Conservation (phyloP, 2,329 filamentous ascomycete species). For the Diaporthe vaccinii region DNA sequence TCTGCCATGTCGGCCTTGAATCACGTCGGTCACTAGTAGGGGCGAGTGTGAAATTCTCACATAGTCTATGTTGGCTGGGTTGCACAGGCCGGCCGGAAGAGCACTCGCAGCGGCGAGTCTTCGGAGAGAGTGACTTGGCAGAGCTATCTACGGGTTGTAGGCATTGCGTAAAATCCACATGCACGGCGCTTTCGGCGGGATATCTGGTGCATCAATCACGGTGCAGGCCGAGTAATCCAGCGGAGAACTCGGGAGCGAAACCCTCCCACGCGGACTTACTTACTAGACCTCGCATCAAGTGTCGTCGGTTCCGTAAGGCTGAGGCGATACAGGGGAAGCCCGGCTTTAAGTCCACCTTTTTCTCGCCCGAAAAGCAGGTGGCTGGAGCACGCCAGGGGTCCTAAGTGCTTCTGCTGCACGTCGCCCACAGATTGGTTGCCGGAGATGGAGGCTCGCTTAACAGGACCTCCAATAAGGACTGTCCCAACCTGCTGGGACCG, state of each 20-base stretch:
- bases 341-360: constrained; percentile 8
- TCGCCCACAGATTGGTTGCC: constrained; percentile 9
- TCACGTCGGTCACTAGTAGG: background rate
- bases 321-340: constrained; percentile 31
- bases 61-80: background rate
- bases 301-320: constrained; percentile 30
- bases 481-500: constrained; percentile 24
- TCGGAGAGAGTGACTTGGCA: background rate
- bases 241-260: background rate
- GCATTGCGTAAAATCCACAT: background rate
- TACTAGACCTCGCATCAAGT: background rate
- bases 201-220: background rate
- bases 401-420: background rate
- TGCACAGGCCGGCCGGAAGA: background rate
- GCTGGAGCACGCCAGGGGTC: constrained; percentile 12
- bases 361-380: constrained; percentile 7
- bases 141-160: background rate
- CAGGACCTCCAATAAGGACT: constrained; percentile 1
- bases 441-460: constrained; percentile 22
- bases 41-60: background rate
- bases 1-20: background rate
- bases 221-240: background rate
- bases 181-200: background rate
- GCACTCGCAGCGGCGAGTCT: background rate
- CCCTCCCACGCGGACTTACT: background rate